Percentiles rank a stretch among this genome's conserved stretches.
These are phyloP conservation scores for Phytophthora niederhauseri DNA, from an alignment of 352 stramenopile species.

Conservation along the genomic window DNA sequence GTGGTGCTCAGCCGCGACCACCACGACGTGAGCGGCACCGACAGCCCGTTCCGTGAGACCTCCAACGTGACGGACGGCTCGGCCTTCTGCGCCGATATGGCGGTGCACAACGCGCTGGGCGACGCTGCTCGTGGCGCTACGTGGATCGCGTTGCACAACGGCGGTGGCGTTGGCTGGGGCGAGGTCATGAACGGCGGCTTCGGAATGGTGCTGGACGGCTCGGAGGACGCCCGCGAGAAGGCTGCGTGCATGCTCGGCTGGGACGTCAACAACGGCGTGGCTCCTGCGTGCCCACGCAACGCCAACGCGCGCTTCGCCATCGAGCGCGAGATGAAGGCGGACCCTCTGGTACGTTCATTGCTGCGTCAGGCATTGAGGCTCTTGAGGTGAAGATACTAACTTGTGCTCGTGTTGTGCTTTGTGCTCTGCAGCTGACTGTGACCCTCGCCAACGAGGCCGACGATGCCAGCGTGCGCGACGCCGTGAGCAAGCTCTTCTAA, in stretches of 20 bases:
- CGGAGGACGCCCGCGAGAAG: conserved; percentile 63
- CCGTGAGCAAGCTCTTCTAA: conserved; percentile 54
- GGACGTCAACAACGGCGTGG: conserved; percentile 92
- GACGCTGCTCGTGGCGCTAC: conserved; percentile 85
- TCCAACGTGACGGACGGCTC: conserved; percentile 89
- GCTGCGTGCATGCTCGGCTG: conserved; percentile 82
- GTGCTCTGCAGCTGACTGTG: conserved; percentile 50
- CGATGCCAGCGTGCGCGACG: conserved; percentile 49
- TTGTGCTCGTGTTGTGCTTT: conserved; percentile 12
- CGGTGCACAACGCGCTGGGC: conserved; percentile 90
- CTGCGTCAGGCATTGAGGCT: not conserved
- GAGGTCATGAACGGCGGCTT: conserved; percentile 92
- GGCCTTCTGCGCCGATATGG: conserved; percentile 90
- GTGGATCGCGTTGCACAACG: conserved; percentile 91
- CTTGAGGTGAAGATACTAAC: conserved; percentile 10
- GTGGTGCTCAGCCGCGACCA: conserved; percentile 89
- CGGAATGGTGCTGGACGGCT: conserved; percentile 87
- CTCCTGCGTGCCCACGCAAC: conserved; percentile 76
- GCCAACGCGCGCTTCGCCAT: conserved; percentile 86
- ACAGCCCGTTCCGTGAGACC: conserved; percentile 90
- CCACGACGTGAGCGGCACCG: conserved; percentile 90
- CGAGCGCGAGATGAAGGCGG: conserved; percentile 79
- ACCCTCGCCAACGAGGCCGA: conserved; percentile 57
- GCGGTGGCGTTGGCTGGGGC: conserved; percentile 88
- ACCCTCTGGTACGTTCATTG: conserved; percentile 59